Conservation (phyloP, 2,329 filamentous ascomycete species). For the Orbilia blumenaviensis region DNA sequence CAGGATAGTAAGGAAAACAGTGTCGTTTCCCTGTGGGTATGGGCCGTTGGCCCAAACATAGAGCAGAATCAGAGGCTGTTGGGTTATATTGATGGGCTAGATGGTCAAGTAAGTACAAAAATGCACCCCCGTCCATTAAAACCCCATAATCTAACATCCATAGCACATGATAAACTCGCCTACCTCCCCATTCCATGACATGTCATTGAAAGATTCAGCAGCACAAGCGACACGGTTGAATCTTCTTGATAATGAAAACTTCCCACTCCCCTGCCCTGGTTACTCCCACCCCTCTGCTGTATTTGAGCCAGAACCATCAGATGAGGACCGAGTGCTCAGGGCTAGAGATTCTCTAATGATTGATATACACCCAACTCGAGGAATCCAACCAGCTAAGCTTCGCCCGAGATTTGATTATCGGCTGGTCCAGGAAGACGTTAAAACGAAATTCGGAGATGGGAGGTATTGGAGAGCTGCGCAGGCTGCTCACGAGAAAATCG, state of each 20-base stretch:
- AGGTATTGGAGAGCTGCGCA: constrained; percentile 68
- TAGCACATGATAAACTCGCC: constrained; percentile 80
- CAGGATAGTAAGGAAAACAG: constrained; percentile 71
- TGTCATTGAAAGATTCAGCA: constrained; percentile 75
- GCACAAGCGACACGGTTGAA: constrained; percentile 74
- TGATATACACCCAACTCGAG: constrained; percentile 30
- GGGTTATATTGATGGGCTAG: constrained; percentile 70
- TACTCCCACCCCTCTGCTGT: constrained; percentile 68
- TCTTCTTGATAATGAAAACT: constrained; percentile 77
- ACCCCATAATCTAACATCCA: neutral
- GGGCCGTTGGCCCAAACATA: constrained; percentile 79
- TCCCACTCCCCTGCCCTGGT: constrained; percentile 69
- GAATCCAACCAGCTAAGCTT: neutral
- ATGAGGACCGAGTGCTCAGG: constrained; percentile 22
- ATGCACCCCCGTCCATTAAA: constrained; percentile 61
- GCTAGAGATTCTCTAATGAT: constrained; percentile 30
- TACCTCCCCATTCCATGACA: constrained; percentile 78
- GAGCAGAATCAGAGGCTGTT: constrained; percentile 70
- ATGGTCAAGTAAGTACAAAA: constrained; percentile 62
- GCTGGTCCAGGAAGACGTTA: constrained; percentile 54
- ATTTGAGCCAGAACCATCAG: constrained; percentile 49
- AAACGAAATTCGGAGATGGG: constrained; percentile 45
- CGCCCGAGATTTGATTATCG: constrained; percentile 54
- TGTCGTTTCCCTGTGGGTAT: constrained; percentile 73
- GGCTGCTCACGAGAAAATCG: constrained; percentile 62